Base-by-base conservation (phyloP, 2,329 filamentous ascomycete species). In the Allantophomopsis lycopodina region DNA sequence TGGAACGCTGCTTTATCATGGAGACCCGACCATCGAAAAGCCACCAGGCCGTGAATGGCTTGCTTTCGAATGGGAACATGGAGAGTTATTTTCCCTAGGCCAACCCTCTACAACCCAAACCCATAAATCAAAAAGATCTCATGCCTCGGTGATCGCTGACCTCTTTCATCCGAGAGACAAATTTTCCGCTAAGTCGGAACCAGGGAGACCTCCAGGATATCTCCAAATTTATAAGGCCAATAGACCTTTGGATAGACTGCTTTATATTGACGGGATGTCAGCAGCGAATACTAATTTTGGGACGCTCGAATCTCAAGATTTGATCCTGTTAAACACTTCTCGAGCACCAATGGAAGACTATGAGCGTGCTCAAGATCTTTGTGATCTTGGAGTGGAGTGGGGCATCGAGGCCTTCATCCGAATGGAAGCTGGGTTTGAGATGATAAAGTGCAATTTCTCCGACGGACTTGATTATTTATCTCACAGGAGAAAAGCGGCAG, bases 11-110 rank as follows among this genome's bases (percentile, higher is more conserved):
- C 56, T 86, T 8, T 83, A 85, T 49, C 82, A 87, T 51, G 82
- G 83, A 11, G 68, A 66, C 0, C 47, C 47, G 7, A 54, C 50
- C 0, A 47, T 60, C 1, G 55, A 66, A 1, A 60, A 65, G 0
- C 66, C 82, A 0, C 55, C 58, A 2, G 68, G 65, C 0, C 69
- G 66, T 3, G 76, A 86, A 49, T 86, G 82, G 80, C 62, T 87
- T 1, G 82, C 83, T 0, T 87, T 86, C 50, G 82, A 87, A 54
- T 69, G 79, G 3, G 81, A 87, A 49, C 83, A 87, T 56, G 77
- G 81, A 0, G 64, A 80, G 46, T 53, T 64, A 2, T 86, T 87
- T 57, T 76, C 79, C 1, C 54, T 55, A 3, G 18, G 32, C 15
- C 11, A 17, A 36, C 16, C n/a, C 13, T 18, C 18, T 31, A 3